Evolutionary conservation across 2,329 filamentous ascomycete genomes (phyloP).

Genomic region (Pleochaeta shiraiana): DNA sequence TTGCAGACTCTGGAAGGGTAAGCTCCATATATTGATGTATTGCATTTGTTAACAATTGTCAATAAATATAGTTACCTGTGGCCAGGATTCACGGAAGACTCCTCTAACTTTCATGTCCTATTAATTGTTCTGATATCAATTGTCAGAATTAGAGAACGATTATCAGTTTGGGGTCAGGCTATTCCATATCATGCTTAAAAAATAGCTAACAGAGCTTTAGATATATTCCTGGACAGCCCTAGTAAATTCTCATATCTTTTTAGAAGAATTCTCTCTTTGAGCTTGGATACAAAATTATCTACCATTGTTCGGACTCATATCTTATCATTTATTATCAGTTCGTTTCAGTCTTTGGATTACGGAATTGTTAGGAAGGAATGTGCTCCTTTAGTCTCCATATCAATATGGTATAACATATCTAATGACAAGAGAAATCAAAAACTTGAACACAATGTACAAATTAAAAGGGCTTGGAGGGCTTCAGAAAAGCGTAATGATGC

Average conservation of each 20-base stretch:
- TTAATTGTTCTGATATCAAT: constrained; percentile 71
- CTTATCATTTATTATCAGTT: constrained; percentile 72
- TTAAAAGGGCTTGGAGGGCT: constrained; percentile 82
- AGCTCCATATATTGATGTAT: constrained; percentile 8
- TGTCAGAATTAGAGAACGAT: constrained; percentile 67
- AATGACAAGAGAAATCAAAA: constrained; percentile 50
- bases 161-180: constrained; percentile 62
- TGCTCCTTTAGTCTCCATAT: constrained; percentile 81
- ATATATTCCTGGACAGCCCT: constrained; percentile 53
- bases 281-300: constrained; percentile 45
- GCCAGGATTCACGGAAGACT: constrained; percentile 75
- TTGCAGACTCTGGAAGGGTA: constrained; percentile 74
- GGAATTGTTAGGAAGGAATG: constrained; percentile 86
- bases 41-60: constrained; percentile 10
- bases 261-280: constrained; percentile 74
- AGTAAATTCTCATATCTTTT: constrained; percentile 78
- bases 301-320: constrained; percentile 53
- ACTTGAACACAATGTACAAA: constrained; percentile 48
- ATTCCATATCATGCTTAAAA: background rate
- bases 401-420: constrained; percentile 85
- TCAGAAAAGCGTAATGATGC: constrained; percentile 69
- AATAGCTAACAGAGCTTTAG: constrained; percentile 21
- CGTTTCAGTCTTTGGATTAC: constrained; percentile 86
- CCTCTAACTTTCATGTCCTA: constrained; percentile 80
- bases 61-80: constrained; percentile 66